A percentile compares a stretch with the other conserved stretches of the same genome.
These are phyloP conservation scores for Xylaria sp. DNA, from an alignment of 2,329 filamentous ascomycete genomes.

Conservation along the genomic window DNA sequence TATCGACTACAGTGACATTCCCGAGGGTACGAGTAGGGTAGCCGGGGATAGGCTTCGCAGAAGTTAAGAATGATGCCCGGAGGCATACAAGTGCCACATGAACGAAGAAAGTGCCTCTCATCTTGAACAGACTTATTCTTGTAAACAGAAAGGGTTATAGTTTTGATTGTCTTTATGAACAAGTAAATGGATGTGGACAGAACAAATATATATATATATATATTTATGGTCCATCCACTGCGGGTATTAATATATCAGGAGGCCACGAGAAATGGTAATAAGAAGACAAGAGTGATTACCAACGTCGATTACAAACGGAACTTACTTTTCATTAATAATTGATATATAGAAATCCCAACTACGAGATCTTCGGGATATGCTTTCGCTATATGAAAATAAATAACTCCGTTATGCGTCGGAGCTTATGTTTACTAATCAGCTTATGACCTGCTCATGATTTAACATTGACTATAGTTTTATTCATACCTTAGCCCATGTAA, in stretches of 20 bases:
- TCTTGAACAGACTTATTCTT: conserved; percentile 27
- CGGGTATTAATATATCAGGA: too few species aligned
- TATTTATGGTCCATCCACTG: too few species aligned
- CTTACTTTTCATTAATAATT: too few species aligned
- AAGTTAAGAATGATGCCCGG: conserved; percentile 22
- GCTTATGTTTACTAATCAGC: neutral
- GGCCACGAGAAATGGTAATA: too few species aligned
- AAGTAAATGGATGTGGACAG: too few species aligned
- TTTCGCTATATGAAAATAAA: neutral
- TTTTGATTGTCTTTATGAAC: too few species aligned
- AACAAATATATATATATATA: too few species aligned
- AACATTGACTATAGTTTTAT: neutral
- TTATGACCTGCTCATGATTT: neutral
- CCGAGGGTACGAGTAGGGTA: conserved; percentile 35
- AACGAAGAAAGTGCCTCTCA: conserved; percentile 4
- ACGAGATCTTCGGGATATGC: too few species aligned
- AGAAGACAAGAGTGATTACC: too few species aligned
- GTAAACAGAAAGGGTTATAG: too few species aligned
- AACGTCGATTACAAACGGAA: too few species aligned
- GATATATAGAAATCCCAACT: too few species aligned
- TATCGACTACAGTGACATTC: conserved; percentile 36
- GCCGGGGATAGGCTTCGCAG: neutral
- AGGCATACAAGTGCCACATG: conserved; percentile 16
- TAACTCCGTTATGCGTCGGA: neutral
- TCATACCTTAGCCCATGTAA: neutral